Base-by-base conservation (phyloP, 495 filamentous ascomycete species). In the Friedmanniomyces simplex region DNA sequence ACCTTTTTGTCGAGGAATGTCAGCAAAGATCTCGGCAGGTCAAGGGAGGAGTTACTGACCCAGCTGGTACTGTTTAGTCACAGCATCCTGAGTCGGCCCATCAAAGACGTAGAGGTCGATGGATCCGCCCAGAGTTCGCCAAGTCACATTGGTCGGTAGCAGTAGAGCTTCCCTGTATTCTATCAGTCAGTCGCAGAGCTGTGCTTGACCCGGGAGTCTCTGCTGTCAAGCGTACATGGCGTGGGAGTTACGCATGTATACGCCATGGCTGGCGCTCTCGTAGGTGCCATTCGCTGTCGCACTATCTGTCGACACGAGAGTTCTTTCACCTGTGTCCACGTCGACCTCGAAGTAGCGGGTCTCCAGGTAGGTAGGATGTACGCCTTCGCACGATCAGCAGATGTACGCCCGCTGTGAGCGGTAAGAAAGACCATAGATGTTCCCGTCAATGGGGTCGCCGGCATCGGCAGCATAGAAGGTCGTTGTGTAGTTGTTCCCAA, bases 381-480 rank as follows among this genome's bases (percentile, higher is more conserved):
- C 39, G 14, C 24, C 18, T 28, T 21, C 18, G 20, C 25, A 18
- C 63, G 82, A 16, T 43, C 39, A 43, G 39, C 39, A 20, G 5
- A 20, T 2, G 14, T 6, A 5, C 39, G 39, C 5, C 14, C 3
- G 18, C 5, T 20, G 18, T 5, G 18, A 43, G 39, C 18, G 18
- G 2, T 43, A 5, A 16, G 18, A 3, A 45, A 70, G 69, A 18
- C 81, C 82, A 64, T 85, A 85, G 8, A 83, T 68, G 57, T 83
- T 83, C 1, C 49, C 45, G 56, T 85, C 79, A 60, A 84, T 77
- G 14, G 80, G 78, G 62, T 81, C 77, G 11, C 71, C 80, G 74
- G 77, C 76, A 67, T 93, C 88, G 2, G 86, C 83, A 13, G 83
- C 82, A 55, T 79, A 90, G 54, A 87, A 75, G 3, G 86, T 90